Evolutionary conservation across 2,329 filamentous ascomycete species (phyloP), one percentile per base, ranked within the genome.

Genomic region (Cercospora brassicicola): DNA sequence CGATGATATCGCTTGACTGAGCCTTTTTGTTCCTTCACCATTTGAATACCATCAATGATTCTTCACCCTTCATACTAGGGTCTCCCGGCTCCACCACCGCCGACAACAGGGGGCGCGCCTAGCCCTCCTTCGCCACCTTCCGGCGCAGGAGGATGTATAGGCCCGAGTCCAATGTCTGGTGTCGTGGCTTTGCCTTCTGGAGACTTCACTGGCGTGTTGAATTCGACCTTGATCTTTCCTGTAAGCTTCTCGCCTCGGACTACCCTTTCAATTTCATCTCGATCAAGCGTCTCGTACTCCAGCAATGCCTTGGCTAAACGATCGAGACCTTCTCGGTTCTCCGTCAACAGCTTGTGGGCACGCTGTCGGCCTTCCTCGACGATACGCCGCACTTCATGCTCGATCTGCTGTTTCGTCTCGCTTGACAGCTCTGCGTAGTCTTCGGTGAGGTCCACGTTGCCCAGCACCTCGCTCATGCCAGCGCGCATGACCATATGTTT

Each of bases 261-360:
- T 5, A 98, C 92, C 83, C 91, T 92, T 79, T 94, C 89, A 71
- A 98, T 96, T 80, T 99, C 95, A 2, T 91, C 89, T 79, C 90
- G 91, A 79, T 91, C 91, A 62, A 99, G 82, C 0, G 93, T 97
- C 84, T 99, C 95, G 79, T 97, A 98, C 80, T 97, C 90, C 36
- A 99, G 89, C 9, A 99, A 85, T 5, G 94, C 95, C 76, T 94
- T 89, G 30, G 95, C 94, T 9, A 99, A 84, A 10, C 92, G 84
- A 75, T 99, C 94, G 7, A 99, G 86, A 79, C 97, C 94, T 67
- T 91, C 90, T 65, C 93, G 88, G 78, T 91, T 92, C 39, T 88
- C 86, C 1, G 86, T 87, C 57, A 99, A 82, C 4, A 98, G 84
- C 57, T 87, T 86, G 51, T 81, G 84, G 0, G 94, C 93, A 39